Percentiles rank a stretch among this genome's conserved stretches.
Evolutionary conservation across 2,329 filamentous ascomycete genomes (phyloP).

Genomic region (Apiospora saccharicola): DNA sequence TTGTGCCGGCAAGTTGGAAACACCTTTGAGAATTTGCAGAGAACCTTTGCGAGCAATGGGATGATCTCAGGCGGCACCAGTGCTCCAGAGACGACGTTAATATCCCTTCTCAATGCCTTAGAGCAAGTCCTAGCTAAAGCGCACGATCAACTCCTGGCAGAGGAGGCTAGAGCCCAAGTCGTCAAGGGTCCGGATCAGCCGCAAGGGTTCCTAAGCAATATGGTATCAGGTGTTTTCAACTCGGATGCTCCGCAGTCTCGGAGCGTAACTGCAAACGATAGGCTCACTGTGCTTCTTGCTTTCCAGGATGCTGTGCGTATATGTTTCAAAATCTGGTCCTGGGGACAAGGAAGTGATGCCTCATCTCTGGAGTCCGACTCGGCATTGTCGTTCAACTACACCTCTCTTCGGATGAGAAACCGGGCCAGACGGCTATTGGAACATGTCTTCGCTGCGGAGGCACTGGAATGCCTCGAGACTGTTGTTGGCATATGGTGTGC

Average conservation of each 20-base stretch:
- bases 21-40: constrained; percentile 76
- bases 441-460: constrained; percentile 90
- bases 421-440: constrained; percentile 87
- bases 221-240: constrained; percentile 90
- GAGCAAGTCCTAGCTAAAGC: constrained; percentile 89
- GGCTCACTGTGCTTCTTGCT: constrained; percentile 91
- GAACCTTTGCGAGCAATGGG: constrained; percentile 60
- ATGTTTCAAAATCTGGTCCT: constrained; percentile 94
- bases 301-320: constrained; percentile 95
- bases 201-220: constrained; percentile 91
- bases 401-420: constrained; percentile 89
- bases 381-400: constrained; percentile 86
- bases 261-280: constrained; percentile 87
- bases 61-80: constrained; percentile 41
- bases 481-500: constrained; percentile 83
- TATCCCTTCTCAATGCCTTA: constrained; percentile 89
- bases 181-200: constrained; percentile 83
- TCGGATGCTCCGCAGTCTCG: constrained; percentile 79
- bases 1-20: constrained; percentile 79
- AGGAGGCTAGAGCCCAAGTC: constrained; percentile 74
- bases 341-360: constrained; percentile 74
- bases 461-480: constrained; percentile 91
- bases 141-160: constrained; percentile 80
- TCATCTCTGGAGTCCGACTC: constrained; percentile 70
- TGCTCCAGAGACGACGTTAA: constrained; percentile 75